Conservation (phyloP, 768 basidiomycete genomes). For the Boletus rufocinnamomeus region DNA sequence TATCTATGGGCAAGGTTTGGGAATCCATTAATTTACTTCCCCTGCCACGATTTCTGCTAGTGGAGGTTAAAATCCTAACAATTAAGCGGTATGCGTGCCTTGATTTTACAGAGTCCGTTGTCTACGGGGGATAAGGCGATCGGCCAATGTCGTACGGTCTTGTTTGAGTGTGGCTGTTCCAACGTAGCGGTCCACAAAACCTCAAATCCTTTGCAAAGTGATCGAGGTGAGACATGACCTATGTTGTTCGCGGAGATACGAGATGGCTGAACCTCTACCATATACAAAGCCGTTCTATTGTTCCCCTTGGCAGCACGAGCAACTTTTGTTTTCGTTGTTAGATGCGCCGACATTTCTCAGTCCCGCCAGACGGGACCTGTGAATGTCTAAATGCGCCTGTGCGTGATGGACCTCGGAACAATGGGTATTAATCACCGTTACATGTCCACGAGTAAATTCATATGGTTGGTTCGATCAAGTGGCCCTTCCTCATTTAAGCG, state of each 20-base stretch:
- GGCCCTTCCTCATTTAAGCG: conserved; percentile 24
- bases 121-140: not conserved
- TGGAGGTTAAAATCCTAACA: conserved; percentile 1
- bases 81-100: conserved; percentile 3
- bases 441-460: conserved; percentile 12
- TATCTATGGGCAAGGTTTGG: conserved; percentile 74
- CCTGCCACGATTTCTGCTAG: not conserved
- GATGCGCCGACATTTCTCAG: conserved; percentile 11
- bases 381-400: conserved; percentile 6
- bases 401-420: conserved; percentile 20
- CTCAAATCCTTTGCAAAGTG: conserved; percentile 20
- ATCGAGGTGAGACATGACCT: conserved; percentile 37
- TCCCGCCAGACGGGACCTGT: conserved; percentile 8
- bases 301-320: conserved; percentile 13
- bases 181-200: conserved; percentile 2
- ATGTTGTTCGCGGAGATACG: conserved; percentile 19
- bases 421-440: conserved; percentile 18
- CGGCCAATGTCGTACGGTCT: conserved; percentile 4
- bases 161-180: conserved; percentile 22
- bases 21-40: conserved; percentile 39
- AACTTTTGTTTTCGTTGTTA: conserved; percentile 28
- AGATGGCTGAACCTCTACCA: conserved; percentile 6
- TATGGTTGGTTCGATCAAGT: conserved; percentile 13
- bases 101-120: conserved; percentile 3
- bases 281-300: conserved; percentile 25